These are phyloP conservation scores for Smithsoniella earleae DNA, from an alignment of 163 green algal genomes.

Conservation along the genomic window DNA sequence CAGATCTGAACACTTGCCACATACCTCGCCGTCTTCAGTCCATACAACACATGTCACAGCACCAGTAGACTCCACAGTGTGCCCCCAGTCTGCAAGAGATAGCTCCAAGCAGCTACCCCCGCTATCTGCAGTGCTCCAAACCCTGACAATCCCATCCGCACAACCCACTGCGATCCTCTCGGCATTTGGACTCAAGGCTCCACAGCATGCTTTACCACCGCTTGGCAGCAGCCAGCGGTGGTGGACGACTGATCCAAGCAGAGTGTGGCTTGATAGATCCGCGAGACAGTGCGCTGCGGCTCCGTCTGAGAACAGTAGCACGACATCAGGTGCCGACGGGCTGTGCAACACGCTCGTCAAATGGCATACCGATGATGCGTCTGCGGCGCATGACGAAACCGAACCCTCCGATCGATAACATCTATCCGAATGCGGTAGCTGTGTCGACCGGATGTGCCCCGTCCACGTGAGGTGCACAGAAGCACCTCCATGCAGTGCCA, in stretches of 20 bases:
- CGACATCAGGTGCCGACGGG: not conserved
- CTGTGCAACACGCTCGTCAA: not conserved
- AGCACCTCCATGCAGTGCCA: not conserved
- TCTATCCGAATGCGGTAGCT: not conserved
- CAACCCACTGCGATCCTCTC: slow-evolving; percentile 1
- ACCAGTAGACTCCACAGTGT: slow-evolving; percentile 12
- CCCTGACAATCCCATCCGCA: not conserved
- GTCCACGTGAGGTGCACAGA: slow-evolving; percentile 15
- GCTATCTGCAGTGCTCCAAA: not conserved
- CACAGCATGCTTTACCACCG: not conserved
- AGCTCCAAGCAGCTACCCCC: not conserved
- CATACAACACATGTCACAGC: slow-evolving; percentile 14
- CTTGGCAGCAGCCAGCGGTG: not conserved
- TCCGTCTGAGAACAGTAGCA: slow-evolving; percentile 16
- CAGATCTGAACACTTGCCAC: no score
- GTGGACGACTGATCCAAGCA: not conserved
- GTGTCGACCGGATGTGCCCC: not conserved
- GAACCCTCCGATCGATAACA: not conserved
- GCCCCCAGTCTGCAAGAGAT: slow-evolving; percentile 22
- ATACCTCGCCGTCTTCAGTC: slow-evolving; percentile 2
- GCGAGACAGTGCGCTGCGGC: slow-evolving; percentile 3
- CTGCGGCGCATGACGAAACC: not conserved
- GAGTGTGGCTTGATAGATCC: not conserved
- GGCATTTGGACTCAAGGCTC: not conserved
- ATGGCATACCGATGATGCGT: not conserved